Evolutionary conservation across 345 rosid species (phyloP).

Genomic region (Arabis hirsuta): DNA sequence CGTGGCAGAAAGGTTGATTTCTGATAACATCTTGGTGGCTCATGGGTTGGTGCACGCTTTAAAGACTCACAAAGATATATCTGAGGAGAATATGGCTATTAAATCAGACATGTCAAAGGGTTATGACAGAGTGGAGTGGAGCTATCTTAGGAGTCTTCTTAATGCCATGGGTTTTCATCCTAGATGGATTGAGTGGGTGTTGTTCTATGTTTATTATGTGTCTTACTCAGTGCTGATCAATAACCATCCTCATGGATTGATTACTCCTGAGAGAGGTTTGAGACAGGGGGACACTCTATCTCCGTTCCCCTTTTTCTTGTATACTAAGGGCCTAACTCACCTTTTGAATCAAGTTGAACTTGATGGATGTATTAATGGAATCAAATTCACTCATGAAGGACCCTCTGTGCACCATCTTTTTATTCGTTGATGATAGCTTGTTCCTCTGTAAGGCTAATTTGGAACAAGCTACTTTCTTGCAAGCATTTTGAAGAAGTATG

Average conservation of each 20-base stretch:
- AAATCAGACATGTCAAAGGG: background rate
- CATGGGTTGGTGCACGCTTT: too few species aligned
- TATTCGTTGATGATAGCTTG: background rate
- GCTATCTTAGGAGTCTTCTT: too few species aligned
- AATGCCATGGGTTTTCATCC: background rate
- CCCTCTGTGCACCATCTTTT: background rate
- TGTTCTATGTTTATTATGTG: background rate
- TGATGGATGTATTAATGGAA: background rate
- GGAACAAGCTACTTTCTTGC: too few species aligned
- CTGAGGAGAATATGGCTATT: too few species aligned
- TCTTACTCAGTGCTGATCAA: background rate
- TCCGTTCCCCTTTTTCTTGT: background rate
- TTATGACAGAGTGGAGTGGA: background rate
- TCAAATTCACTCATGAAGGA: background rate
- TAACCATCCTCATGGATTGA: background rate
- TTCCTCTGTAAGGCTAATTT: background rate
- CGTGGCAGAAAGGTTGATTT: too few species aligned
- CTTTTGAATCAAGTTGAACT: too few species aligned
- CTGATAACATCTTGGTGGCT: too few species aligned
- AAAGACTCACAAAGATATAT: too few species aligned
- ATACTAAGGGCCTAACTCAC: background rate
- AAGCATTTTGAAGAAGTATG: background rate
- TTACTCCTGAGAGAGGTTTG: background rate
- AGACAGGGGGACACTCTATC: background rate
- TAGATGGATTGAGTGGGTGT: background rate